phyloP scores from a whole-genome alignment of 169 alveolate genomes.

The Plasmodium reichenowi region DNA sequence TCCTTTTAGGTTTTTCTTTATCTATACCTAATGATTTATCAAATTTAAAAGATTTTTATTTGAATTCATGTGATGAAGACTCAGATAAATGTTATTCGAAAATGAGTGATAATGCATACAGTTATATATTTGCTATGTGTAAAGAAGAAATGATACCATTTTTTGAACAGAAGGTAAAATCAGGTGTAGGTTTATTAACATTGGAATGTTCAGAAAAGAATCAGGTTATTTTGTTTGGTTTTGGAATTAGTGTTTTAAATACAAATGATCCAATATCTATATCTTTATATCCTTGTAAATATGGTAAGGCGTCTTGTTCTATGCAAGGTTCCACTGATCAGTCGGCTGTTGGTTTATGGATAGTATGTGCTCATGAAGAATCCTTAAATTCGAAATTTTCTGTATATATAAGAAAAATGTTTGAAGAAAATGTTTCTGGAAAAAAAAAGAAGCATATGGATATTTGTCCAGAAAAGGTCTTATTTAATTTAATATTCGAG shows the following conservation, averaged over 20 bases:
- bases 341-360: slow-evolving; percentile 66
- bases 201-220: slow-evolving; percentile 63
- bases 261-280: slow-evolving; percentile 62
- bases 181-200: slow-evolving; percentile 63
- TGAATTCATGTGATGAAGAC: slow-evolving; percentile 64
- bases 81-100: slow-evolving; percentile 62
- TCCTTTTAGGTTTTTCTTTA: slow-evolving; percentile 56
- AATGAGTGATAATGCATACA: slow-evolving; percentile 62
- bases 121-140: slow-evolving; percentile 70
- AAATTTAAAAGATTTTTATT: slow-evolving; percentile 41
- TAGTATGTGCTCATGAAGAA: slow-evolving; percentile 76
- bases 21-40: slow-evolving; percentile 70
- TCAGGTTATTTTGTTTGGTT: slow-evolving; percentile 60
- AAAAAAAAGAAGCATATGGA: slow-evolving; percentile 53
- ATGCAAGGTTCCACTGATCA: slow-evolving; percentile 72
- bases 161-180: slow-evolving; percentile 51
- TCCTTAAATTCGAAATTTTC: slow-evolving; percentile 56
- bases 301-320: slow-evolving; percentile 66
- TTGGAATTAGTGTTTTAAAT: slow-evolving; percentile 73
- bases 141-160: slow-evolving; percentile 64
- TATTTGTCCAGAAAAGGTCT: slow-evolving; percentile 27
- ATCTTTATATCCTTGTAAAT: slow-evolving; percentile 62
- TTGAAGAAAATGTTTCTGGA: slow-evolving; percentile 60
- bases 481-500: slow-evolving; percentile 57
- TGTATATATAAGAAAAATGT: slow-evolving; percentile 34